Base-by-base conservation (phyloP, 2,329 filamentous ascomycete species). In the Chaetoscypha palmicola region DNA sequence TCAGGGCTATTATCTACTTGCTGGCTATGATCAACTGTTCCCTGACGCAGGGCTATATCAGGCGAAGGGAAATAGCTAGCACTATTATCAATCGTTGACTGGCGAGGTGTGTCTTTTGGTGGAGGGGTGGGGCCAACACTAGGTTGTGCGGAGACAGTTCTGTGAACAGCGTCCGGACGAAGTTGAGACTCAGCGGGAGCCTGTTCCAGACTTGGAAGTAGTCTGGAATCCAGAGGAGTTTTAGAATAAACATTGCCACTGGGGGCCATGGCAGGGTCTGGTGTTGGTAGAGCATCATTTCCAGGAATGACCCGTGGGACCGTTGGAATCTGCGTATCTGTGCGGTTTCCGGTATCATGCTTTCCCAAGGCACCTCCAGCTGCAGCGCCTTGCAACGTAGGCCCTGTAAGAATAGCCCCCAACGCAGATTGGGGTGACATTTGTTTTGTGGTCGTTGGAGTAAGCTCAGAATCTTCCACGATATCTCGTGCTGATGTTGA, bases 341-440 rank as follows among this genome's bases (percentile, higher is more conserved):
- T 19, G 12, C 21, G 45, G 41, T 33, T 54, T 16, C 35, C 48
- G 20, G 37, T 32, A 31, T 53, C 47, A 24, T 46, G 43, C 14
- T 40, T 45, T 28, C 65, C 71, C 36, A 74, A 64, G 16, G 72
- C 69, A 46, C 61, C 65, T 22, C 71, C 72, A 28, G 70, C 68
- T 3, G 12, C 17, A 36, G 64, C 65, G 48, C 66, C 69, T 16
- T 69, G 63, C 16, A 68, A 64, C 24, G 63, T 60, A 41, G 73
- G 60, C n/a, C 67, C 51, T 31, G 45, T 37, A 21, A 49, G 12
- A 32, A 46, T 41, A 24, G 50, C 47, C 36, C 40, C 42, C 4
- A 40, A 20, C 22, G 48, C 34, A 28, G 51, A 50, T 24, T 52
- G 33, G 14, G 55, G 51, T 12, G 53, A 44, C 11, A 38, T 17